Evolutionary conservation across 2,329 filamentous ascomycete species (phyloP).

Genomic region (Calonectria fujianensis): DNA sequence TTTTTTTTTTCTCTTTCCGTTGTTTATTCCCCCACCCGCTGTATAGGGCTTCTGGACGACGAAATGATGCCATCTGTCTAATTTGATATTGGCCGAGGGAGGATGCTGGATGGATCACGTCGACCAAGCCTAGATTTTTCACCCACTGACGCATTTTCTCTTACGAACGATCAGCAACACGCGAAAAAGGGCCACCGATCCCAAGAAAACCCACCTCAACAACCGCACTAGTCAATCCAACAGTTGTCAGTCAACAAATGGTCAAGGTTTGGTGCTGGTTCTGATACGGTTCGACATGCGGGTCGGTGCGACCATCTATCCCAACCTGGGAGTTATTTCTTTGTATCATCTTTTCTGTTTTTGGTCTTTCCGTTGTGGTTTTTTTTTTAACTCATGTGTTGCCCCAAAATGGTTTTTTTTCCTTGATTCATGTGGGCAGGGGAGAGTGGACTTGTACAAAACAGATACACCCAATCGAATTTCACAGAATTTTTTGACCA

Average conservation of each 20-base stretch:
- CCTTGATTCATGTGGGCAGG: constrained; percentile 53
- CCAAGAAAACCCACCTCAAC: constrained; percentile 17
- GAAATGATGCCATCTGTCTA: constrained; percentile 24
- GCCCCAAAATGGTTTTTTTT: constrained; percentile 29
- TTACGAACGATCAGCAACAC: constrained; percentile 30
- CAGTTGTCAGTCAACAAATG: constrained; percentile 18
- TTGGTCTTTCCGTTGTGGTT: constrained; percentile 24
- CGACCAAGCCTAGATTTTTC: constrained; percentile 26
- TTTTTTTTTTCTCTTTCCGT: constrained; percentile 11
- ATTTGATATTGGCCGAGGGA: constrained; percentile 23
- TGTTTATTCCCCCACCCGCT: not conserved
- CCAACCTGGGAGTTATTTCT: constrained; percentile 35
- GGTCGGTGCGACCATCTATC: constrained; percentile 35
- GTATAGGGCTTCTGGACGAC: constrained; percentile 9
- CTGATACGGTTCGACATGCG: constrained; percentile 16
- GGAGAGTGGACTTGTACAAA: constrained; percentile 54
- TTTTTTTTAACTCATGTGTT: constrained; percentile 38
- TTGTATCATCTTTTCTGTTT: constrained; percentile 30
- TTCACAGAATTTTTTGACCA: constrained; percentile 46
- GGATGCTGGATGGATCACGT: constrained; percentile 21
- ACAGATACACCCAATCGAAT: constrained; percentile 56
- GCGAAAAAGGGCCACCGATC: not conserved
- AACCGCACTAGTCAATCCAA: constrained; percentile 26
- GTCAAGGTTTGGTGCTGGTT: constrained; percentile 22
- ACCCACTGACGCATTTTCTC: constrained; percentile 22